Base-by-base conservation (phyloP, 73 alveolate genomes). In the Blepharisma japonicum region DNA sequence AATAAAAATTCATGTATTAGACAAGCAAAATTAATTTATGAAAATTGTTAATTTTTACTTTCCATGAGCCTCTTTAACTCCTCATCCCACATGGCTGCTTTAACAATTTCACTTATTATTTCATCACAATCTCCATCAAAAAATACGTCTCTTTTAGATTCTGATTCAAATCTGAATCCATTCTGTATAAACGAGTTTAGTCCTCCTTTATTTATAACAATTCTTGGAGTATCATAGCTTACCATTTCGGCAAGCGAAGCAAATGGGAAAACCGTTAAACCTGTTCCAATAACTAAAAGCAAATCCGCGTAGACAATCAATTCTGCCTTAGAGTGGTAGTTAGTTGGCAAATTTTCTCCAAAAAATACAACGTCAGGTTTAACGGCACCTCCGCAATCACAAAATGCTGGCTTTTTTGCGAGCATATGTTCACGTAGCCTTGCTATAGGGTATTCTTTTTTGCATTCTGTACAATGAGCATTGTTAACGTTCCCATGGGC, bases 401-500 rank as follows among this genome's bases (percentile, higher is more conserved):
- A 78, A 7, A 83, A 56, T 21, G 78, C 80, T 5, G 74, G 82
- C 23, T 56, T 74, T 45, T 76, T 20, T 53, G 0, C 27, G n/a
- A 53, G 78, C 20, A 68, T 66, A 39, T 77, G 51, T 72, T 76
- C 68, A 53, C 42, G 18, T 32, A 71, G 71, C 9, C 32, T 6
- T 54, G 68, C 68, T 9, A 71, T 48, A 74, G 61, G 39, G 38
- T 45, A 45, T 6, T 18, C 78, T n/a, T 7, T 39, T 68, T 82
- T 77, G 55, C 89, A 82, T 18, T 6, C 39, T 25, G 53, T 61
- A 79, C 91, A 84, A 20, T 83, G 83, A 6, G 82, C 81, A 14
- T 84, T 67, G 49, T 84, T 81, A 39, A 91, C 66, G 72, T 79
- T 87, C 6, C 98, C 98, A 83, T 92, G 98, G 20, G 71, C 76